These are phyloP conservation scores for Thermothelomyces thermophilus DNA, from an alignment of 2,329 filamentous ascomycete genomes.

Conservation along the genomic window DNA sequence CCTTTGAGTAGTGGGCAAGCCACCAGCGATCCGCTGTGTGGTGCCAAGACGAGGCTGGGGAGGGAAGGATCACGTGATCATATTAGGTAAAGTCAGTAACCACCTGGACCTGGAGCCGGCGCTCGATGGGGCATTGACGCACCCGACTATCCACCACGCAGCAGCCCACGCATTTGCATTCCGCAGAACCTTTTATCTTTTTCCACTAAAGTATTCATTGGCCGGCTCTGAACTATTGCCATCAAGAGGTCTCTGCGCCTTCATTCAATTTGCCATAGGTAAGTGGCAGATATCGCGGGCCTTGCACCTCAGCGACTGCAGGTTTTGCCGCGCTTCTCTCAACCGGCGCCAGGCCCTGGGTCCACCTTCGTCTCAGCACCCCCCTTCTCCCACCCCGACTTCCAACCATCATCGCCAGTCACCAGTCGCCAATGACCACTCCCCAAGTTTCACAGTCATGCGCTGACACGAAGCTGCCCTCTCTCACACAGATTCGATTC, in stretches of 20 bases:
- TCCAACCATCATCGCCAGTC: not conserved
- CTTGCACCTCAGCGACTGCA: not conserved
- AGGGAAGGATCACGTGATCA: slow-evolving; percentile 2
- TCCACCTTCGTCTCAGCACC: not conserved
- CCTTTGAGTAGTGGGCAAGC: too few species aligned
- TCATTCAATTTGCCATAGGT: slow-evolving; percentile 18
- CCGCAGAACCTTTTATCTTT: slow-evolving; percentile 24
- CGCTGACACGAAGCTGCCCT: slow-evolving; percentile 8
- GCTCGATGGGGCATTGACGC: not conserved
- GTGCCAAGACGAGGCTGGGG: not conserved
- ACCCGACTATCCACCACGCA: slow-evolving; percentile 14
- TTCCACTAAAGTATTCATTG: slow-evolving; percentile 29
- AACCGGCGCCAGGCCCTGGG: slow-evolving; percentile 1
- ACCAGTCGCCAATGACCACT: not conserved
- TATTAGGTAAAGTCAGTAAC: not conserved
- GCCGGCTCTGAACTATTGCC: slow-evolving; percentile 21
- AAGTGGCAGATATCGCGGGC: not conserved
- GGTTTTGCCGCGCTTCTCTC: not conserved
- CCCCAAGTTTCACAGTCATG: not conserved
- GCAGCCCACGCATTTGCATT: slow-evolving; percentile 11
- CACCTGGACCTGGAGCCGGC: not conserved
- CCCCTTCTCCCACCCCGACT: not conserved
- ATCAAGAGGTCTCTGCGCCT: slow-evolving; percentile 17
- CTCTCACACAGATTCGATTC: slow-evolving; percentile 12
- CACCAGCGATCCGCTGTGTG: too few species aligned